phyloP scores from a whole-genome alignment of 148 eudicot species.

The Nepenthes mirabilis region DNA sequence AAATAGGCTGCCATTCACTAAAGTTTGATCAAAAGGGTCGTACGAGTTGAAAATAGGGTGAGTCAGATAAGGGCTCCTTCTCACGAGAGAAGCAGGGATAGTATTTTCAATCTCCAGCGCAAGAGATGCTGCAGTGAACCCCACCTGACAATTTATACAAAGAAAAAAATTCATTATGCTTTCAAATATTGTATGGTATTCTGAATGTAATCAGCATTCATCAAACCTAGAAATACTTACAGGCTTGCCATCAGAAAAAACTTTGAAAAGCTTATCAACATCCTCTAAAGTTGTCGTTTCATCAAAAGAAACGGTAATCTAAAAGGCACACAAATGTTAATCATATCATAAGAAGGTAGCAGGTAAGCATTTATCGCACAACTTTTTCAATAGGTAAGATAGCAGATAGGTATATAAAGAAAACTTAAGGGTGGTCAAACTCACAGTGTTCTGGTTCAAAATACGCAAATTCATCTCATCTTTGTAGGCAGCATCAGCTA shows the following conservation, averaged over 20 bases:
- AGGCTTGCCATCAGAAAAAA: constrained; percentile 68
- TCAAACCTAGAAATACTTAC: constrained; percentile 31
- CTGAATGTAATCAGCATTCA: neutral
- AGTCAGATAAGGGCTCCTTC: constrained; percentile 73
- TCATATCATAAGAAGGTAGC: neutral
- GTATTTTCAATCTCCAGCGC: constrained; percentile 63
- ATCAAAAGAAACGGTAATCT: constrained; percentile 83
- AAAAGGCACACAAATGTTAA: constrained; percentile 13
- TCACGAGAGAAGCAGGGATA: constrained; percentile 70
- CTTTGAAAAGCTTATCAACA: constrained; percentile 75
- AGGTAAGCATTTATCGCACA: neutral
- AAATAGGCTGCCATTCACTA: neutral
- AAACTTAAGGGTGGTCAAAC: constrained; percentile 8
- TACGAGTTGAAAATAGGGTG: constrained; percentile 88
- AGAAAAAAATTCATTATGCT: neutral
- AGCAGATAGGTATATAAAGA: neutral
- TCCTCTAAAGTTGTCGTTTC: constrained; percentile 87
- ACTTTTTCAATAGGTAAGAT: neutral
- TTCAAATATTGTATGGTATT: neutral
- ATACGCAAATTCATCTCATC: constrained; percentile 74
- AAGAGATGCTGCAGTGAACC: constrained; percentile 79
- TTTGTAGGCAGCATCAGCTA: constrained; percentile 74
- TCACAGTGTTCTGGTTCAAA: constrained; percentile 74
- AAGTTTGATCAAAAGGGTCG: constrained; percentile 16
- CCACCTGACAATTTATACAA: constrained; percentile 31